Evolutionary conservation across 208 protist genomes (phyloP).

Genomic region (Leishmania braziliensis): DNA sequence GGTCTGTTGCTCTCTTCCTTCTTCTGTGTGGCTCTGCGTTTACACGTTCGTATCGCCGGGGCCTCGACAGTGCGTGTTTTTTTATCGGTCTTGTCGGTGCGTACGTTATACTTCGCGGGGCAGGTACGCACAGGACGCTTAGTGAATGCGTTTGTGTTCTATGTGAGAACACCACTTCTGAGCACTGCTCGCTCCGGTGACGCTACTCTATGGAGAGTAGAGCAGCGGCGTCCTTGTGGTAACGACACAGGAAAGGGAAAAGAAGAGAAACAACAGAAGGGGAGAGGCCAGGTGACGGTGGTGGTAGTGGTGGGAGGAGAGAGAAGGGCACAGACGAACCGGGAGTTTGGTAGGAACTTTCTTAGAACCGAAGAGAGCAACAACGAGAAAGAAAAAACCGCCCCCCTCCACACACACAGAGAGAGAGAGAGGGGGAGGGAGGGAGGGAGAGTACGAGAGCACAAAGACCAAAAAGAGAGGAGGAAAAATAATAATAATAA

Average conservation of each 20-base stretch:
- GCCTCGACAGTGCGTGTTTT: neutral
- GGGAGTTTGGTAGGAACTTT: neutral
- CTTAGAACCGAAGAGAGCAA: neutral
- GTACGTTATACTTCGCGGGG: neutral
- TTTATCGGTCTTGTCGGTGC: neutral
- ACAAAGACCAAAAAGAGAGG: neutral
- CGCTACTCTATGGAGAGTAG: neutral
- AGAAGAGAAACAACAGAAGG: neutral
- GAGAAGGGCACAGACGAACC: neutral
- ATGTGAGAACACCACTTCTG: neutral
- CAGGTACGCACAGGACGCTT: neutral
- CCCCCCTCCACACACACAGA: no score
- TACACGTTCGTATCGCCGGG: neutral
- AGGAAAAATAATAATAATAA: neutral
- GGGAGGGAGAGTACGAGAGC: neutral
- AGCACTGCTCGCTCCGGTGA: neutral
- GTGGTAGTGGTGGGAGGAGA: neutral
- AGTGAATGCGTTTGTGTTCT: neutral
- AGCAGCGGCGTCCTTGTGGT: neutral
- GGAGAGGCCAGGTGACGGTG: neutral
- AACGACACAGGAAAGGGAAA: neutral
- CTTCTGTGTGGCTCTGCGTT: neutral
- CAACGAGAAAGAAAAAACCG: neutral
- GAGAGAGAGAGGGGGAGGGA: no score
- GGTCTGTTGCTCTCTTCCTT: neutral